Percentiles rank a stretch among this genome's conserved stretches.
phyloP scores from a whole-genome alignment of 1,139 yeast species.

The Debaryomyces coudertii region DNA sequence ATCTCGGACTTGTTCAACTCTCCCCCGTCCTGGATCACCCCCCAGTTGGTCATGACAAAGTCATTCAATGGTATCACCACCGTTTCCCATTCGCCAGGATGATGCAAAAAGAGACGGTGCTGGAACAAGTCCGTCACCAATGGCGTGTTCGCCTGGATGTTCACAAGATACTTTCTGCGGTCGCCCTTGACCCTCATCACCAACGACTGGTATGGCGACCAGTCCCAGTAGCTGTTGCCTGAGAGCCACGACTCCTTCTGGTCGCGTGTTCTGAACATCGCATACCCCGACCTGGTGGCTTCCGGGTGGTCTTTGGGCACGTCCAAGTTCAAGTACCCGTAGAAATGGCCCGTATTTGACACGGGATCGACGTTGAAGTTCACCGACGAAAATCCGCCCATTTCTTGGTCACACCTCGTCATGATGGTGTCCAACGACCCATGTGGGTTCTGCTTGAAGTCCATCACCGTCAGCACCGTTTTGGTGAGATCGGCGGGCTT shows the following conservation, averaged over 20 bases:
- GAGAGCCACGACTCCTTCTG: conserved; percentile 54
- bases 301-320: conserved; percentile 73
- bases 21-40: conserved; percentile 70
- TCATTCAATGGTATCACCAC: conserved; percentile 76
- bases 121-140: conserved; percentile 80
- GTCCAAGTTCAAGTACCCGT: conserved; percentile 73
- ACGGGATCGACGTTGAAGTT: conserved; percentile 47
- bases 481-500: conserved; percentile 33
- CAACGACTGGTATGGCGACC: conserved; percentile 60
- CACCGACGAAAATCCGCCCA: conserved; percentile 79
- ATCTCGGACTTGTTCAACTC: conserved; percentile 65
- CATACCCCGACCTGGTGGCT: conserved; percentile 75
- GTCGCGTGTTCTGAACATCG: conserved; percentile 82
- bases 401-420: conserved; percentile 69
- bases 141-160: conserved; percentile 80
- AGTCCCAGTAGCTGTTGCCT: conserved; percentile 60
- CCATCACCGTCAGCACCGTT: conserved; percentile 50
- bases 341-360: conserved; percentile 57
- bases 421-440: conserved; percentile 49
- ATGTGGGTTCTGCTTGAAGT: conserved; percentile 54
- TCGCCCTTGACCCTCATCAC: conserved; percentile 77
- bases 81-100: conserved; percentile 84
- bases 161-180: conserved; percentile 73
- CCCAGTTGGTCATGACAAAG: conserved; percentile 83
- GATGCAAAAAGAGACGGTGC: conserved; percentile 73